Evolutionary conservation across 208 protist genomes (phyloP), one percentile per base, ranked within the genome.

Genomic region (Leishmania gerbilli): DNA sequence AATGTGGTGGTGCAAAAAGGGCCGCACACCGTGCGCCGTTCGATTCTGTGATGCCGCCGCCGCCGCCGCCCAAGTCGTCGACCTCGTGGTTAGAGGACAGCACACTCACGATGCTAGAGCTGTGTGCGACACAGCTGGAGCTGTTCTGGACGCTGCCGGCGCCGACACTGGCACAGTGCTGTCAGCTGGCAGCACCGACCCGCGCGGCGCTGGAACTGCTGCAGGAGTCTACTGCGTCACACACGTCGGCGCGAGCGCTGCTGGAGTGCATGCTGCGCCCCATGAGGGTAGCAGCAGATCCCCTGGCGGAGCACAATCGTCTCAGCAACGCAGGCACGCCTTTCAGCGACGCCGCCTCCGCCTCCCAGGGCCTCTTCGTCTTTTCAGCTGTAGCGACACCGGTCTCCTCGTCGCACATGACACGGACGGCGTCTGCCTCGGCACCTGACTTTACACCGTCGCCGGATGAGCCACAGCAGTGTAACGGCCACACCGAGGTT

Each of bases 101-200:
- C 47, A 84, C 85, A 7, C 56, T 85, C 74, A 64, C 87, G 80
- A 19, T 90, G 76, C 34, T 85, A 58, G 79, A 89, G 74, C 47
- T 88, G 79, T 91, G 88, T 68, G 65, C 75, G 51, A 71, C 84
- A 2, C 78, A 87, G 42, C 76, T 87, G 34, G 87, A 91, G 82
- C 77, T 89, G 62, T 87, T 86, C 47, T 90, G 83, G 84, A 71
- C 79, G 55, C 72, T 89, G 56, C 86, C 88, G 11, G 79, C 80
- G 42, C 71, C 79, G 21, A 74, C 74, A 1, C 77, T 86, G 13
- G 71, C 82, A 53, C 82, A 86, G 58, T 86, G 82, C 67, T 56
- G 65, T 27, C 78, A 77, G 72, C 74, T 82, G 24, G 79, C 78
- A 11, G 47, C 62, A 8, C 77, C 82, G 27, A 86, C 82, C 1